Evolutionary conservation across 208 protist genomes (phyloP).

Genomic region (Wallacemonas sp.): DNA sequence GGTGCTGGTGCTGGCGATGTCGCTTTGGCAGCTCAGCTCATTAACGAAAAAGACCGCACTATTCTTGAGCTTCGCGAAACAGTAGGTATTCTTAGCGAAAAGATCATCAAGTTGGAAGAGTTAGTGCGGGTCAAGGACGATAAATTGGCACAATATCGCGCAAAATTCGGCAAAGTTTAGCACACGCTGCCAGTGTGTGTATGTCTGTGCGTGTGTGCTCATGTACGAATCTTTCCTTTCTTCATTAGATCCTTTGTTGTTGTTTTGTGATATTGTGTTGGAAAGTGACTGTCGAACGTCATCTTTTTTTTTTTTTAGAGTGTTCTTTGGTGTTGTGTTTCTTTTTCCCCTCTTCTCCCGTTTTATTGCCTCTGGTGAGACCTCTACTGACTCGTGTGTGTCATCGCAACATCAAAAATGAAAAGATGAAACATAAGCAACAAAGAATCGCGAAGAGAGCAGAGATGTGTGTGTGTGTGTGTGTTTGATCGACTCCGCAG

Average conservation of each 20-base stretch:
- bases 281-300: too few relatives aligned
- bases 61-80: slow-evolving; percentile 92
- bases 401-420: not conserved
- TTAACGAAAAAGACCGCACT: slow-evolving; percentile 90
- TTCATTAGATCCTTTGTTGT: too few relatives aligned
- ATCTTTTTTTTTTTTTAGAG: slow-evolving; percentile 7
- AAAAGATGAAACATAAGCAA: too few relatives aligned
- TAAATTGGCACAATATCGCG: slow-evolving; percentile 86
- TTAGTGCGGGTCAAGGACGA: slow-evolving; percentile 95
- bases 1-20: not conserved
- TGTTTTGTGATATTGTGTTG: too few relatives aligned
- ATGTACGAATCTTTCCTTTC: too few relatives aligned
- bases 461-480: too few relatives aligned
- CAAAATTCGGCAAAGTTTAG: slow-evolving; percentile 53
- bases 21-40: slow-evolving; percentile 25
- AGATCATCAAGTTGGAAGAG: slow-evolving; percentile 96
- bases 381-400: not conserved
- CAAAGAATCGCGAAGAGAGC: too few relatives aligned
- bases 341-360: not conserved
- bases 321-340: not conserved
- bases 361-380: not conserved
- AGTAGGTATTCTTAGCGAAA: slow-evolving; percentile 86
- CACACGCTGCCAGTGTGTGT: not conserved
- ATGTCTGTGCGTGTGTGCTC: not conserved
- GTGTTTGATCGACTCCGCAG: too few relatives aligned